Base-by-base conservation (phyloP, 2,329 filamentous ascomycete species). In the Kalaharituber pfeilii region DNA sequence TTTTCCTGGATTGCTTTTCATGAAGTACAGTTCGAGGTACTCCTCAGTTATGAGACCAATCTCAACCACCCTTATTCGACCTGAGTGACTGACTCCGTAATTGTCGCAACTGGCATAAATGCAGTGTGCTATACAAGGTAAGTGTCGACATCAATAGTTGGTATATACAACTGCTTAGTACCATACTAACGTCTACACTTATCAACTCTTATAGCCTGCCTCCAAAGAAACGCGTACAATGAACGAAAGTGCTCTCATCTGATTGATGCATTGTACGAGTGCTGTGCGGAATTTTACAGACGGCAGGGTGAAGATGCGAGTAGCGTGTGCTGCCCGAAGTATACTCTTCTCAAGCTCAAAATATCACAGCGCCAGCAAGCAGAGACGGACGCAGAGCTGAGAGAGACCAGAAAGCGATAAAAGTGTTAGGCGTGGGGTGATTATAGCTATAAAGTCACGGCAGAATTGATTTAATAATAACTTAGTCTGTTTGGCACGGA, bases 101-200 rank as follows among this genome's bases (percentile, higher is more conserved):
- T 30, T 56, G 28, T 45, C 52, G 50, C 36, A 49, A 54, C 33
- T 53, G 50, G 55, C 51, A 62, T 51, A 49, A 33, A 33, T 28
- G 2, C 58, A 87, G 83, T 95, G 88, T 70, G 86, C 85, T 7
- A 94, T 95, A 57, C 88, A 95, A 77, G 78, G 88, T 91, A 69
- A 65, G 62, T 51, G 39, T 3, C 22, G 22, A 18, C 8, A 33
- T 26, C 44, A 7, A 11, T 4, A 22, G 27, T 28, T 6, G 26
- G n/a, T 47, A 13, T 5, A 47, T 13, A 15, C 18, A 36, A 6
- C 6, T n/a, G n/a, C n/a, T n/a, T n/a, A n/a, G 3, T 22, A 24
- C n/a, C 22, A 22, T 20, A 22, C 42, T 47, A 22, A 47, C 20
- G 20, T 39, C 42, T 5, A 47, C 22, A 28, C 44, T 27, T 49